Evolutionary conservation across 768 basidiomycete genomes (phyloP).

Genomic region (Dioszegia hungarica): DNA sequence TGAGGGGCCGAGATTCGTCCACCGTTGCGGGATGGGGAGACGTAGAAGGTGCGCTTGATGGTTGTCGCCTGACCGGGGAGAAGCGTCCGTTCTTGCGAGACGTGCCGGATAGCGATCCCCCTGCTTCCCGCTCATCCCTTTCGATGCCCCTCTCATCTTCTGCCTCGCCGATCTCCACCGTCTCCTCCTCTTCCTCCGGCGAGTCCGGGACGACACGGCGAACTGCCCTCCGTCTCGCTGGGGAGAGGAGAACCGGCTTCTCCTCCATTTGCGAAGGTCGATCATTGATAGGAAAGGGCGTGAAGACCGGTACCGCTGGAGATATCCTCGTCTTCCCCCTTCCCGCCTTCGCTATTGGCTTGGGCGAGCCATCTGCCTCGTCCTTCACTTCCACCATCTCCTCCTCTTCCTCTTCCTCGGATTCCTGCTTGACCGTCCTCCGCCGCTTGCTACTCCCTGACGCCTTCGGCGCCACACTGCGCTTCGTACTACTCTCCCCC

Average conservation of each 20-base stretch:
- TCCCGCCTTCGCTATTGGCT: too few species aligned
- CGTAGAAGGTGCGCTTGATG: too few species aligned
- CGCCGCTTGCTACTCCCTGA: neutral
- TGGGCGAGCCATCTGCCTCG: neutral
- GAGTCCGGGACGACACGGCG: too few species aligned
- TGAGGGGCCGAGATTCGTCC: neutral
- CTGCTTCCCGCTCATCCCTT: neutral
- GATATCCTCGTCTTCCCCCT: neutral
- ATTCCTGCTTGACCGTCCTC: neutral
- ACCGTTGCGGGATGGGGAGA: too few species aligned
- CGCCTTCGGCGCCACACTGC: neutral
- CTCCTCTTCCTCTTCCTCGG: slow-evolving; percentile 1
- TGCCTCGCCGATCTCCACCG: neutral
- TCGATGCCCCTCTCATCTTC: neutral
- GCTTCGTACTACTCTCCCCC: neutral
- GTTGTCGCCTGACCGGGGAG: too few species aligned
- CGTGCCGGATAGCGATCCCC: too few species aligned
- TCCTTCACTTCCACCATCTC: neutral
- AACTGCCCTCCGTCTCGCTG: neutral
- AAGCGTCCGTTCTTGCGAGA: too few species aligned
- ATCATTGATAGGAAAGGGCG: too few species aligned
- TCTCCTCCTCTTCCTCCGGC: neutral
- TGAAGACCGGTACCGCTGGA: neutral
- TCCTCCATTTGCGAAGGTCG: neutral
- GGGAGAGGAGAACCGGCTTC: neutral